Evolutionary conservation across 2,329 filamentous ascomycete species (phyloP).

Genomic region (Knoxdaviesia proteae): DNA sequence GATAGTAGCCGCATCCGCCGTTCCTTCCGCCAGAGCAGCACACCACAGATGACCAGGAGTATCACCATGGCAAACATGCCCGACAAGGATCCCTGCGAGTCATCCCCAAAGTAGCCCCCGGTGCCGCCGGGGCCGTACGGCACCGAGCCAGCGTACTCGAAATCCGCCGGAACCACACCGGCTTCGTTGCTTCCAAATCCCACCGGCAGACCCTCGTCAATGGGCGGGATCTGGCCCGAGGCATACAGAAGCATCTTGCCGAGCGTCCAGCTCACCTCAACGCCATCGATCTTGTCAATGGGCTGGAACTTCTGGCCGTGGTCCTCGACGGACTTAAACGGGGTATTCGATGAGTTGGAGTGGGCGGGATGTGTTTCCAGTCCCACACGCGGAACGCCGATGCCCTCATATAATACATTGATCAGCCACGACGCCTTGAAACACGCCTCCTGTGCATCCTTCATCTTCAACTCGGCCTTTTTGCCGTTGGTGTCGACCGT

Average conservation of each 20-base stretch:
- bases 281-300: slow-evolving; percentile 74
- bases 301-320: slow-evolving; percentile 80
- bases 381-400: slow-evolving; percentile 73
- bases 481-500: slow-evolving; percentile 48
- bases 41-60: no score
- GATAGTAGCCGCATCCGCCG: no score
- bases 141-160: slow-evolving; percentile 50
- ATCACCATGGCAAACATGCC: no score
- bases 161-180: slow-evolving; percentile 44
- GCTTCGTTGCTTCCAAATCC: slow-evolving; percentile 75
- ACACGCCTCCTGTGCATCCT: slow-evolving; percentile 69
- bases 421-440: slow-evolving; percentile 98
- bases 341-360: slow-evolving; percentile 49
- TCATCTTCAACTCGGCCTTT: slow-evolving; percentile 54
- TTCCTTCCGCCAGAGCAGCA: no score
- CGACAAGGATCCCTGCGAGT: slow-evolving; percentile 3
- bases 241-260: slow-evolving; percentile 95
- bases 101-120: slow-evolving; percentile 17
- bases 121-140: slow-evolving; percentile 10
- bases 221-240: slow-evolving; percentile 61
- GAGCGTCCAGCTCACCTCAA: slow-evolving; percentile 92
- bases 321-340: slow-evolving; percentile 45
- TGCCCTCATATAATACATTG: slow-evolving; percentile 87
- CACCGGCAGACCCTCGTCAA: slow-evolving; percentile 43
- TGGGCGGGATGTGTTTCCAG: slow-evolving; percentile 37